Conservation (phyloP, 257 asterid genomes). For the Petunia axillaris region DNA sequence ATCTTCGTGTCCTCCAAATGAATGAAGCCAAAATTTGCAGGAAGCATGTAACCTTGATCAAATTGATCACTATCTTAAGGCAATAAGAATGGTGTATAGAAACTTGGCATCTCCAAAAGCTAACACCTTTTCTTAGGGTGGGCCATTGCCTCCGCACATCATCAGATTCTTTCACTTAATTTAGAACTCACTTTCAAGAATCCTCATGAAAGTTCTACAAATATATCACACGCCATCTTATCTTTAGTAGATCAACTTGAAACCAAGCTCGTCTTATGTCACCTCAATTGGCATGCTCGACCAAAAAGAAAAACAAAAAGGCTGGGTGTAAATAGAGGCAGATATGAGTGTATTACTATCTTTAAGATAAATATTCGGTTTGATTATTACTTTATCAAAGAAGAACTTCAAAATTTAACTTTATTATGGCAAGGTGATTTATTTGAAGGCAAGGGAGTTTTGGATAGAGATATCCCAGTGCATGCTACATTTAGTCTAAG, state of each 20-base stretch:
- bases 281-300: neutral
- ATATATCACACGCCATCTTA: neutral
- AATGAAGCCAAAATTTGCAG: neutral
- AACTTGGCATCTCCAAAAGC: conserved; percentile 21
- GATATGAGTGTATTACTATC: no score
- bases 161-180: neutral
- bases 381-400: no score
- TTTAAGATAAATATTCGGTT: no score
- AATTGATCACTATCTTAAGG: neutral
- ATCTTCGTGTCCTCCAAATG: neutral
- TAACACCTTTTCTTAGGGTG: neutral
- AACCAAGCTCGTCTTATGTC: neutral
- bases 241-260: conserved; percentile 6
- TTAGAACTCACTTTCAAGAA: conserved; percentile 6
- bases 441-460: no score
- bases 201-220: neutral
- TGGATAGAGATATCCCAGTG: no score
- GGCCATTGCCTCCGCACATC: neutral
- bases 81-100: conserved; percentile 19
- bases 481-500: no score
- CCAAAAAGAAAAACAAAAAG: neutral
- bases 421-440: no score
- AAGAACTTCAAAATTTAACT: no score
- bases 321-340: no score
- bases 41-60: no score